Conservation (phyloP, 2,329 filamentous ascomycete genomes). For the Thelonectria olida region DNA sequence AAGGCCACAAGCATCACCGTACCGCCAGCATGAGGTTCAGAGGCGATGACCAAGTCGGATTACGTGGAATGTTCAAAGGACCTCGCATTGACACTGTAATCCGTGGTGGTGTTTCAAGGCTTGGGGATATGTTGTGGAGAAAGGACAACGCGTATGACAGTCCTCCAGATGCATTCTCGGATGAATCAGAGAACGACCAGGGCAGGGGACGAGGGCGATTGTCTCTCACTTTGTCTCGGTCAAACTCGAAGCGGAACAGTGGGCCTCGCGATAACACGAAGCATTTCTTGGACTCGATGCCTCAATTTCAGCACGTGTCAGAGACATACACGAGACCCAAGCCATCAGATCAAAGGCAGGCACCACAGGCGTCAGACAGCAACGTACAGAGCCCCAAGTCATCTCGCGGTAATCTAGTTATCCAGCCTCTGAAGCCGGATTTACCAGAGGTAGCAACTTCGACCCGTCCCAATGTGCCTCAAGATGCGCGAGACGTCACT, state of each 20-base stretch:
- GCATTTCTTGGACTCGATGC: constrained; percentile 62
- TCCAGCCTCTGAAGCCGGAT: constrained; percentile 60
- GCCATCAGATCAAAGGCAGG: constrained; percentile 26
- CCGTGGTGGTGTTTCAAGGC: constrained; percentile 64
- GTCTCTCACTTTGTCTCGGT: constrained; percentile 48
- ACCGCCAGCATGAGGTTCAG: constrained; percentile 59
- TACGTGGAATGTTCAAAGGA: constrained; percentile 80
- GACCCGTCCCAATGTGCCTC: constrained; percentile 42
- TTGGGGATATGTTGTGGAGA: constrained; percentile 67
- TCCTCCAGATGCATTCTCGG: constrained; percentile 51
- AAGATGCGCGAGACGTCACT: constrained; percentile 33
- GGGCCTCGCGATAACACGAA: constrained; percentile 48
- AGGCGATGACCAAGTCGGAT: constrained; percentile 44
- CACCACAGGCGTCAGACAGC: constrained; percentile 21
- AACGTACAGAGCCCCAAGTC: constrained; percentile 49
- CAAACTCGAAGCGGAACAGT: constrained; percentile 43
- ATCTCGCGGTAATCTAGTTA: constrained; percentile 57
- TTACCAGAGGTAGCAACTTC: constrained; percentile 53
- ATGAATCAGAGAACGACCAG: constrained; percentile 59
- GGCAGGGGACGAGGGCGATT: constrained; percentile 50
- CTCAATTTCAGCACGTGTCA: constrained; percentile 55
- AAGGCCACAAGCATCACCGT: constrained; percentile 58
- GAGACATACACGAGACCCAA: constrained; percentile 34
- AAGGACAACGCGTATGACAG: constrained; percentile 53
- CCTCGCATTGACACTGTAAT: constrained; percentile 79